Conservation (phyloP, 108 stramenopile species). For the Pseudonitzschia multistriata region DNA sequence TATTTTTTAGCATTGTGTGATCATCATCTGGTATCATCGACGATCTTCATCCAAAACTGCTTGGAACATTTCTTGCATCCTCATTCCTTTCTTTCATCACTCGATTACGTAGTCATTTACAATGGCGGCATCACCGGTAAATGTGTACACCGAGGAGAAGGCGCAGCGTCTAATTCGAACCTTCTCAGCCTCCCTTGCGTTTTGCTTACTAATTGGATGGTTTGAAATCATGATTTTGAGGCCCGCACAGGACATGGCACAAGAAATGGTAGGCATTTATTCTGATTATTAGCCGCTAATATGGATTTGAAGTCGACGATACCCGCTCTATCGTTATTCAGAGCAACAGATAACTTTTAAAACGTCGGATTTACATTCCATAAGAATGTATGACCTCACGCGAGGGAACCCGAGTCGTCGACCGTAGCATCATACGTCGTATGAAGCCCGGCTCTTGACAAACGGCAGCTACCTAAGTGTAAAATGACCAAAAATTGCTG, state of each 20-base stretch:
- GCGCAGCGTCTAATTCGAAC: conserved; percentile 24
- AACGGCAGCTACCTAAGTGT: no score
- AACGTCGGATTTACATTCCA: no score
- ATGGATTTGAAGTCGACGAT: not conserved
- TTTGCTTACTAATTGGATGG: conserved; percentile 30
- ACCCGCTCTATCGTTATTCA: no score
- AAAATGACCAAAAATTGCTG: no score
- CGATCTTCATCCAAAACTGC: not conserved
- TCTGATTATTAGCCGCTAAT: conserved; percentile 1
- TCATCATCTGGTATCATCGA: not conserved
- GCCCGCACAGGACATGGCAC: conserved; percentile 1
- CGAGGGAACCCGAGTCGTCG: not conserved
- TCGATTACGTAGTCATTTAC: not conserved
- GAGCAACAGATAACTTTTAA: no score
- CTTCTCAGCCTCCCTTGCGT: conserved; percentile 13
- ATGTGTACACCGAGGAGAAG: conserved; percentile 35
- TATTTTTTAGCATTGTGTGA: no score
- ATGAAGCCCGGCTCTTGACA: no score
- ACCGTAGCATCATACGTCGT: not conserved
- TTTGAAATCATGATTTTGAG: conserved; percentile 23
- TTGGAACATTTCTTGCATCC: not conserved
- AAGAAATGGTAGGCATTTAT: conserved; percentile 28
- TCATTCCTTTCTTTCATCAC: not conserved
- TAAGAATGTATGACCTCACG: no score
- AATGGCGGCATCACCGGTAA: not conserved